phyloP scores from a whole-genome alignment of 2,329 filamentous ascomycete genomes.

The Xylaria polymorpha region DNA sequence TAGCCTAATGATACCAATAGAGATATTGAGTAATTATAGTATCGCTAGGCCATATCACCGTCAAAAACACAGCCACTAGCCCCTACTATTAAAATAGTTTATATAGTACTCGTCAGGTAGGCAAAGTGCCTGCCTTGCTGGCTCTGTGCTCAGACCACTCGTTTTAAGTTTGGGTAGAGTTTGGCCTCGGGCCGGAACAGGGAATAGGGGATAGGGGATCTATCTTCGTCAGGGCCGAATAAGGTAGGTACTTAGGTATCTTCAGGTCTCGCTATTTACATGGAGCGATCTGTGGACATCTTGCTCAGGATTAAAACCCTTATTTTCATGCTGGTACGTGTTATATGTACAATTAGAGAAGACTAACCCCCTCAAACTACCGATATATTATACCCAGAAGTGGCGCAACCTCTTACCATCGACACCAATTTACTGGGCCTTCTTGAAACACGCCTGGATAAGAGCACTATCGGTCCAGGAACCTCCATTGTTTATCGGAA shows the following conservation, averaged over 20 bases:
- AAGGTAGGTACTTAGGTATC: not conserved
- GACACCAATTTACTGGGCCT: not conserved
- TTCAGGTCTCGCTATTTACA: not conserved
- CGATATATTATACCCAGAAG: not conserved
- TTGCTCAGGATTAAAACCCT: not conserved
- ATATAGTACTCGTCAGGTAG: no score
- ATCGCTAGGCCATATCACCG: no score
- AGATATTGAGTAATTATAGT: no score
- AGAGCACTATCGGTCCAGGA: slow-evolving; percentile 40
- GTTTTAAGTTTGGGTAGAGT: no score
- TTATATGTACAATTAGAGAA: not conserved
- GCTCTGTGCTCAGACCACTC: no score
- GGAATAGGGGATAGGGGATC: no score
- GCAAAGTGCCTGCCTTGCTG: no score
- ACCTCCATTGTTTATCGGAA: slow-evolving; percentile 39
- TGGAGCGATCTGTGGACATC: not conserved
- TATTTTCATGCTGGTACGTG: not conserved
- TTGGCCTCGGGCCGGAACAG: no score
- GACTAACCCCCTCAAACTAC: not conserved
- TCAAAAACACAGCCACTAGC: no score
- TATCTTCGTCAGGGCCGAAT: not conserved
- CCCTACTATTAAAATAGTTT: no score
- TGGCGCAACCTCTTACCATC: not conserved
- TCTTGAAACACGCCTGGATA: slow-evolving; percentile 40
- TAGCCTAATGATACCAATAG: no score